Evolutionary conservation across 1,284 basidiomycete genomes (phyloP), one percentile per base, ranked within the genome.

Genomic region (Trichosporon sp.): DNA sequence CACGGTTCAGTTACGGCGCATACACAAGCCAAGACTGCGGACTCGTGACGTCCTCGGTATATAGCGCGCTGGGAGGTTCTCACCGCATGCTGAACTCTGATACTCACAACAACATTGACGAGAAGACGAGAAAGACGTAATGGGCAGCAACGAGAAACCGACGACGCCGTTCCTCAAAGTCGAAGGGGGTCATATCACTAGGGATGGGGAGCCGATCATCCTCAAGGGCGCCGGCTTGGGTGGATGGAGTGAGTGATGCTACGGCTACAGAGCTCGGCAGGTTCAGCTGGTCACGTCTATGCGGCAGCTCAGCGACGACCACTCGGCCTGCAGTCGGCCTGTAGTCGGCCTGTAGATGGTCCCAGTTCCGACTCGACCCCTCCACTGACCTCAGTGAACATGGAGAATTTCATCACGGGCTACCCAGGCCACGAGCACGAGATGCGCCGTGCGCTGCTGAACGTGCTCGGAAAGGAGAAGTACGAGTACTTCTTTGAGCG

Each of bases 401-500:
- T 83, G 82, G 80, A 82, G 71, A 81, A 79, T 76, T 83, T 83
- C 71, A 83, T 80, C 72, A 82, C 74, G n/a, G 81, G 81, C 4
- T 83, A 78, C 70, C 74, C 81, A 0, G 79, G 79, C 14, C 78
- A 81, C 67, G 79, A 80, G 67, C 43, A 86, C 78, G 88, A 90
- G 80, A 89, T 92, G 68, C 88, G 91, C 59, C 88, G 88, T 16
- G 89, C 88, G 2, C 84, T 93, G n/a, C 86, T 86, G 16, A 86
- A 89, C 16, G 87, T 88, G 0, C 82, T 93, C 19, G 91, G 91
- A 1, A 74, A 87, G 70, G 86, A 89, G 67, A 92, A 91, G 79
- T 87, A 90, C 12, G 88, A 88, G 35, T 90, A 89, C 84, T 92
- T 92, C 85, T 93, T 92, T 75, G 90, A 91, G 37, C 12, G 91